These are phyloP conservation scores for Plantago ovata DNA, from an alignment of 257 asterid genomes.

Conservation along the genomic window DNA sequence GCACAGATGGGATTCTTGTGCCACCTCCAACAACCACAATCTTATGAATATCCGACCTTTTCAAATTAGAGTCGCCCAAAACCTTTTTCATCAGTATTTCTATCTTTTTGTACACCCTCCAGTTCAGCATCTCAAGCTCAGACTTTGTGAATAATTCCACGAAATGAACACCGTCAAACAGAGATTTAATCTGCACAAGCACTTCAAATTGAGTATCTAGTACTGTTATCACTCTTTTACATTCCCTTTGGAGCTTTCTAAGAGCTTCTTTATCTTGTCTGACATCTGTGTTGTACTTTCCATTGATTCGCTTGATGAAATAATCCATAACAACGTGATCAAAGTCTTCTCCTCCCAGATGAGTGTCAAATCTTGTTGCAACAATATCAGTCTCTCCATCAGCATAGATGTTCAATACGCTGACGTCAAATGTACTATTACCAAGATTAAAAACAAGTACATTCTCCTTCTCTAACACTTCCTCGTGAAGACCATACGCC, in stretches of 20 bases:
- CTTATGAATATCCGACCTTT: conserved; percentile 39
- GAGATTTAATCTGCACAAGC: conserved; percentile 51
- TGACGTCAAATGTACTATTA: conserved; percentile 50
- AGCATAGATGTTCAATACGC: conserved; percentile 33
- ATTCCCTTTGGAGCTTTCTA: conserved; percentile 45
- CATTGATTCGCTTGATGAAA: conserved; percentile 47
- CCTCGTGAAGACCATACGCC: conserved; percentile 45
- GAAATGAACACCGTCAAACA: conserved; percentile 49
- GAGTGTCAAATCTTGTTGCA: conserved; percentile 43
- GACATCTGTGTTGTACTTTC: conserved; percentile 43
- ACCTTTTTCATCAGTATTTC: conserved; percentile 51
- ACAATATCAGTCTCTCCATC: conserved; percentile 40
- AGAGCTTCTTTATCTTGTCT: conserved; percentile 46
- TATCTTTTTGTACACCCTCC: conserved; percentile 42
- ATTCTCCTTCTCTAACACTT: conserved; percentile 46
- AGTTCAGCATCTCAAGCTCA: conserved; percentile 52
- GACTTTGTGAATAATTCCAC: conserved; percentile 52
- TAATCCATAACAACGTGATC: conserved; percentile 53
- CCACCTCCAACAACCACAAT: conserved; percentile 63
- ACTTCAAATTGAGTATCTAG: conserved; percentile 53
- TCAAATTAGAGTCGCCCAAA: conserved; percentile 47
- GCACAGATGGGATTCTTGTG: conserved; percentile 52
- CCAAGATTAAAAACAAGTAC: conserved; percentile 50
- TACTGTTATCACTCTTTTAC: conserved; percentile 50
- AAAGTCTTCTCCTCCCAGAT: conserved; percentile 51